phyloP scores from a whole-genome alignment of 139 green algal genomes.

The Cymbomonas tetramitiformis region DNA sequence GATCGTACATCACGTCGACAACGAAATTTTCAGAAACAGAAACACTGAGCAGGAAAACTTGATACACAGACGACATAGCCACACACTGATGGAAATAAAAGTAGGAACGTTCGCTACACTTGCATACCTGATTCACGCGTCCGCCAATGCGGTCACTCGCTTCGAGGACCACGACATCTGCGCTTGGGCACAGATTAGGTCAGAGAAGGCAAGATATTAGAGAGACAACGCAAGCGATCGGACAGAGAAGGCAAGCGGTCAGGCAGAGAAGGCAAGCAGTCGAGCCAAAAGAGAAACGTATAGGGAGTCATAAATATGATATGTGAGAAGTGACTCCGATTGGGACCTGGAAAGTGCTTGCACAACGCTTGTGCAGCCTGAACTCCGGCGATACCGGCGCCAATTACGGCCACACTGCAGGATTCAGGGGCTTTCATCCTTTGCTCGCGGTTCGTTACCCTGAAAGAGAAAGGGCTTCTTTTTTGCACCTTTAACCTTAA shows the following conservation, averaged over 20 bases:
- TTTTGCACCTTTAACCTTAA: no score
- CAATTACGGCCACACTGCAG: slow-evolving; percentile 39
- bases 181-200: neutral
- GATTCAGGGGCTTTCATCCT: no score
- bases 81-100: no score
- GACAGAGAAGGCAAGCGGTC: neutral
- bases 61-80: no score
- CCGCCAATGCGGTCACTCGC: slow-evolving; percentile 41
- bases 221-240: neutral
- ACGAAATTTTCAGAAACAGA: neutral
- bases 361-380: slow-evolving; percentile 35
- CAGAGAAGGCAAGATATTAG: neutral
- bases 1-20: neutral
- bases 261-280: neutral
- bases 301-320: neutral
- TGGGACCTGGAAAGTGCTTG: slow-evolving; percentile 6
- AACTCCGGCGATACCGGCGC: slow-evolving; percentile 37
- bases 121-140: slow-evolving; percentile 39
- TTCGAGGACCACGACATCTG: slow-evolving; percentile 53
- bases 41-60: neutral
- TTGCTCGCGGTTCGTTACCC: no score
- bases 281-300: neutral
- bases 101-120: no score
- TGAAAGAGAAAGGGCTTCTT: no score
- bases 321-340: neutral